Conservation (phyloP, 164 flowering plant genomes). For the Malania oleifera region DNA sequence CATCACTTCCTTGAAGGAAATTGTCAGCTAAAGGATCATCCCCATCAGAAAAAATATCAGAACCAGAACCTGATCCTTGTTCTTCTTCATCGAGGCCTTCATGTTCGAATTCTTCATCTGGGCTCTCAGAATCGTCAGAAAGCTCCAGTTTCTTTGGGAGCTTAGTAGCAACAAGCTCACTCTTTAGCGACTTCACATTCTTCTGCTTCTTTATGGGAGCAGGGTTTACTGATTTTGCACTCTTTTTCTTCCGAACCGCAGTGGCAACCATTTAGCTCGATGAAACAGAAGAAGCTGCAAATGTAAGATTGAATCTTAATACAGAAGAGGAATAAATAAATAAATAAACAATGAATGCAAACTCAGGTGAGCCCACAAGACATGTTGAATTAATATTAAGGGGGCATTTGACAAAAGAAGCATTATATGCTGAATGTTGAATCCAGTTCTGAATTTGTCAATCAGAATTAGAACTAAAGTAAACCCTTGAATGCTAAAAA, state of each 20-base stretch:
- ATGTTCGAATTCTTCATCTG: conserved; percentile 22
- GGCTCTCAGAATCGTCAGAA: conserved; percentile 25
- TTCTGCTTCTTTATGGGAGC: neutral
- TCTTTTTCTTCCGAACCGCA: conserved; percentile 23
- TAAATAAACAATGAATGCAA: no score
- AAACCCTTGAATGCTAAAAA: no score
- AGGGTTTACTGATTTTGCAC: neutral
- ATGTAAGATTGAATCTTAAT: no score
- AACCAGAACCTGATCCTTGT: conserved; percentile 30
- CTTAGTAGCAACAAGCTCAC: conserved; percentile 13
- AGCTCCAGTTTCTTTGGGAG: conserved; percentile 15
- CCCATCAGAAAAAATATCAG: conserved; percentile 52
- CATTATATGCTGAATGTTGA: no score
- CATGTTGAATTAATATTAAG: no score
- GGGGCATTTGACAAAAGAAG: no score
- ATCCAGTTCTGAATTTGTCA: no score
- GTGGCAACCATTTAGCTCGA: conserved; percentile 34
- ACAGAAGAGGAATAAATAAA: no score
- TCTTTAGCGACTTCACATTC: conserved; percentile 9
- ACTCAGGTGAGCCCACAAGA: no score
- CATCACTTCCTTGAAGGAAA: conserved; percentile 64
- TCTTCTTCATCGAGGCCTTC: conserved; percentile 26
- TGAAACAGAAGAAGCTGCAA: no score
- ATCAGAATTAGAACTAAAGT: no score
- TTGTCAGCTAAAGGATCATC: conserved; percentile 63